Base-by-base conservation (phyloP, 2,329 filamentous ascomycete genomes). In the Talaromyces amestolkiae region DNA sequence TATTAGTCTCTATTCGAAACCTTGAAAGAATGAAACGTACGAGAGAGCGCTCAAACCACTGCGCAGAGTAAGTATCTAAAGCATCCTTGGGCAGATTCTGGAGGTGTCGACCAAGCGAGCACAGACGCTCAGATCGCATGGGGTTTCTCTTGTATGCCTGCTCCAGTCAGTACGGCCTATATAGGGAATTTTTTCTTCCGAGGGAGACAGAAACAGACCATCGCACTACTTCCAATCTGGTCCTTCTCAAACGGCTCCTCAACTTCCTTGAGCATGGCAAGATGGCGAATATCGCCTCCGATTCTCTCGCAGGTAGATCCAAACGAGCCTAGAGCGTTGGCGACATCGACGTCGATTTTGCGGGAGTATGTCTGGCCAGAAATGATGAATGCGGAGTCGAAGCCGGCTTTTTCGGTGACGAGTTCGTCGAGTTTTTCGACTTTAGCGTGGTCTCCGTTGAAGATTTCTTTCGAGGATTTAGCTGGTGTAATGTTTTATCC, bases 211-310 rank as follows among this genome's bases (percentile, higher is more conserved):
- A 45, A 9, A 69, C 73, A 65, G 39, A 78, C 76, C 84, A 86
- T 86, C 8, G 87, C 87, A 58, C 82, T 85, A 53, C 83, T 86
- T 33, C 89, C 91, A 70, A 93, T 92, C 79, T 96, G 92, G 69
- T 88, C 86, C 72, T 87, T 87, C 80, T 93, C 91, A 71, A 92
- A 91, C 0, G 91, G 91, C 81, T 93, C 91, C 74, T 96, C 93
- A 66, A 95, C 82, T 77, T 96, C 92, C 83, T 97, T 96, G 79
- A 88, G 85, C 72, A 85, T 83, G 6, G 89, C 89, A 58, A 94
- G 81, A 73, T 91, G 89, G 58, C 91, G 84, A 69, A 95, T 90
- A 61, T 67, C 61, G 56, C 85, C 84, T 58, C 87, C 86, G 67
- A 96, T 93, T 66, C 89, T 87, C 74, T 91, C 86, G 59, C 87